Conservation (phyloP, 192 early-diverging fungal species). For the Rhizophagus clarus region DNA sequence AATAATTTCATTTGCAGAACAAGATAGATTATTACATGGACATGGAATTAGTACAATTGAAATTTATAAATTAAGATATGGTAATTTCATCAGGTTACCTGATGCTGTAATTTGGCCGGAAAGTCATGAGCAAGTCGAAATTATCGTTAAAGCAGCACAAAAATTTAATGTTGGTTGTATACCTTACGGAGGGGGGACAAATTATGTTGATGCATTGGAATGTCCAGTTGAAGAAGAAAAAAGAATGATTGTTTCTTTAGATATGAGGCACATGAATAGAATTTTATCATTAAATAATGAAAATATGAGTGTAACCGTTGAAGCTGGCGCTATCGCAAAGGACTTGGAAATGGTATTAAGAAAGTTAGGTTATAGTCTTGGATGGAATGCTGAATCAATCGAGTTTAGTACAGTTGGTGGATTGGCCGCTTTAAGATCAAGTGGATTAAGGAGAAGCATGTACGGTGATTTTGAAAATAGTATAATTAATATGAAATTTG, state of each 20-base stretch:
- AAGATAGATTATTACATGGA: constrained; percentile 5
- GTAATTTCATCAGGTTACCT: neutral
- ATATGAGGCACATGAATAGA: constrained; percentile 26
- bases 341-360: constrained; percentile 8
- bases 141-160: neutral
- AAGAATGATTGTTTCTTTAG: constrained; percentile 10
- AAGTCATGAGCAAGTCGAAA: constrained; percentile 20
- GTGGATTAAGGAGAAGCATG: neutral
- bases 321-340: constrained; percentile 12
- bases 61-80: constrained; percentile 15
- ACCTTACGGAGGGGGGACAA: constrained; percentile 13
- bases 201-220: constrained; percentile 21
- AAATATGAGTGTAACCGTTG: constrained; percentile 12
- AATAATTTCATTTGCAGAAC: constrained; percentile 15
- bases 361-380: constrained; percentile 12
- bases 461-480: constrained; percentile 6
- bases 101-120: constrained; percentile 21
- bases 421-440: neutral
- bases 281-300: constrained; percentile 14
- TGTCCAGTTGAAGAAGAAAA: constrained; percentile 1
- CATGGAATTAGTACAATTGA: neutral
- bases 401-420: constrained; percentile 23
- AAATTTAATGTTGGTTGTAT: constrained; percentile 25
- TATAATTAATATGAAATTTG: constrained; percentile 16
- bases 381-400: neutral